Evolutionary conservation across 164 flowering plant genomes (phyloP), one percentile per base, ranked within the genome.

Genomic region (Saururus chinensis): DNA sequence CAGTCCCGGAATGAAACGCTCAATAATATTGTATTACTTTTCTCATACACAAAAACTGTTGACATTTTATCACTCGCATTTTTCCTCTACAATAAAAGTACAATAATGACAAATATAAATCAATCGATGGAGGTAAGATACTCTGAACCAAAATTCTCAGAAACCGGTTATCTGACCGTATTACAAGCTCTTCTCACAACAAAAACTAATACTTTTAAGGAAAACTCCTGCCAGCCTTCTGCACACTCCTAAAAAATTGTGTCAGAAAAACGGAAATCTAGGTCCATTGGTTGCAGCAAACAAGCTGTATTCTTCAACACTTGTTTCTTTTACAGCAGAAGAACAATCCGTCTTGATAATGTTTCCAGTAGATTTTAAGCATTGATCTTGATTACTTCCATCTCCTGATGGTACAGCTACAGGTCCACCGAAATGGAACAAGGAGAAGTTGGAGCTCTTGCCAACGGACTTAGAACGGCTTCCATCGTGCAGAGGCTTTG

Each of bases 371-470:
- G 73, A 57, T 51, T 65, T 67, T 49, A 68, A 68, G 53, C 74
- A 57, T 57, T 76, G 53, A 60, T 71, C 80, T 62, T 75, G 81
- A 25, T 56, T 64, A 19, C 40, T 56, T 26, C 64, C 80, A 53
- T 76, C 84, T 57, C 75, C 79, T 26, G 68, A 63, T 52, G 76
- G 63, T 25, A 53, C 61, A 40, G 76, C 85, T 22, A 82, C 77
- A 11, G 97, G 95, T 40, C 96, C 96, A 59, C 95, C 96, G 72
- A 80, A 89, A 74, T 93, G 96, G 76, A 93, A 93, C 64, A 93
- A 74, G 22, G 98, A 93, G 69, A 93, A 93, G 66, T 80, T 66
- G 37, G 61, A 59, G 67, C 73, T 71, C 20, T 66, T 79, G 53
- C 10, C 57, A 9, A 72, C 74, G 56, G 60, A 26, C 61, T 75